Percentiles rank a stretch among this genome's conserved stretches.
These are phyloP conservation scores for Sequoiadendron giganteum DNA, from an alignment of 75 land plant species.

Conservation along the genomic window DNA sequence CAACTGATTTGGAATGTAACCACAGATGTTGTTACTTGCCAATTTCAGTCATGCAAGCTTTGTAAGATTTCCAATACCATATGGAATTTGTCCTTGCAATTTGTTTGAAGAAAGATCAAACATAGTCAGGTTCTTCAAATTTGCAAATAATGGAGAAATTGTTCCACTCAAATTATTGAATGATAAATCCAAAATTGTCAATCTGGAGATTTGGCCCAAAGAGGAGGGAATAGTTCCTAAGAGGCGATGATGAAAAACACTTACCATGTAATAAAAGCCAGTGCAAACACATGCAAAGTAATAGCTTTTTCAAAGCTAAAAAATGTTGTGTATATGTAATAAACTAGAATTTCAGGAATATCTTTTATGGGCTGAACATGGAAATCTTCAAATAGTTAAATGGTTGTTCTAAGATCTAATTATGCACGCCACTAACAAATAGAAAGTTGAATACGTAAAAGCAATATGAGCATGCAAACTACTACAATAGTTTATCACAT, in stretches of 20 bases:
- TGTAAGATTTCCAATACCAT: constrained; percentile 25
- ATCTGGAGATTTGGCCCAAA: constrained; percentile 26
- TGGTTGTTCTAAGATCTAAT: too few species aligned
- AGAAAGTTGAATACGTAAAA: too few species aligned
- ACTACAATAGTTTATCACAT: neutral
- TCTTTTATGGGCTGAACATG: too few species aligned
- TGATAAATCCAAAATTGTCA: constrained; percentile 31
- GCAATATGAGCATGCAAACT: too few species aligned
- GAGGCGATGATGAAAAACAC: too few species aligned
- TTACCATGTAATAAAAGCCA: too few species aligned
- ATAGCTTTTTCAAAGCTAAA: too few species aligned
- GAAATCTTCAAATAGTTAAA: too few species aligned
- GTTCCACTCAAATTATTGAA: constrained; percentile 25
- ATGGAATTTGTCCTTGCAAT: constrained; percentile 57
- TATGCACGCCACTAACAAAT: too few species aligned
- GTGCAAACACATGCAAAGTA: too few species aligned
- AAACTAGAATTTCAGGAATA: too few species aligned
- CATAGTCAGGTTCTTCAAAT: constrained; percentile 19
- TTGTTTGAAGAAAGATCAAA: constrained; percentile 48
- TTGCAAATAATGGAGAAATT: constrained; percentile 17
- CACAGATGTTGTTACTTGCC: constrained; percentile 39
- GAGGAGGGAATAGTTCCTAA: constrained; percentile 60
- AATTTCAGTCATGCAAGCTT: constrained; percentile 31
- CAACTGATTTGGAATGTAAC: constrained; percentile 48
- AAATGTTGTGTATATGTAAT: too few species aligned